A percentile compares a stretch with the other conserved stretches of the same genome.
phyloP scores from a whole-genome alignment of 148 eudicot species.

The Chenopodium formosanum region DNA sequence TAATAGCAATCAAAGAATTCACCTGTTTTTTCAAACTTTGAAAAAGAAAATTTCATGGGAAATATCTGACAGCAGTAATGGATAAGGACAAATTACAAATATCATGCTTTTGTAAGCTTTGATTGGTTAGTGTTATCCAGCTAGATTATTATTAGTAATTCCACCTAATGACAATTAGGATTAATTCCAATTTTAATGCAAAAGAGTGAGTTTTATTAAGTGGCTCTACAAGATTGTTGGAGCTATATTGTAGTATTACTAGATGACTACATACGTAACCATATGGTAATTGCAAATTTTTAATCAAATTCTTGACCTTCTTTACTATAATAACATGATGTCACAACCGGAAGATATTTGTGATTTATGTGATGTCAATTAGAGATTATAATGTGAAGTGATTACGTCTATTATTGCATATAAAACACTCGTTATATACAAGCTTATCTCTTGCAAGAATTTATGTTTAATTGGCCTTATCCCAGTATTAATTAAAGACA shows the following conservation, averaged over 20 bases:
- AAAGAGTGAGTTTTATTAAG: neutral
- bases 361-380: no score
- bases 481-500: neutral
- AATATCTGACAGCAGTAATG: slow-evolving; percentile 13
- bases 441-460: neutral
- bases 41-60: neutral
- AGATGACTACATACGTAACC: neutral
- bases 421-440: no score
- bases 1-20: neutral
- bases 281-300: neutral
- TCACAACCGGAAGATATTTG: neutral
- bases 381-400: no score
- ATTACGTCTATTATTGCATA: no score
- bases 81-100: slow-evolving; percentile 21
- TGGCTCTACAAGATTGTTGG: slow-evolving; percentile 21
- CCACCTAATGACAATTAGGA: slow-evolving; percentile 13
- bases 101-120: slow-evolving; percentile 11
- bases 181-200: slow-evolving; percentile 8
- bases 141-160: slow-evolving; percentile 3
- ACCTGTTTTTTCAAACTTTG: neutral
- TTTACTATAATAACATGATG: neutral
- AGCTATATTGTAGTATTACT: neutral
- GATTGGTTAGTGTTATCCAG: slow-evolving; percentile 11
- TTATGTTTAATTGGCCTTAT: neutral
- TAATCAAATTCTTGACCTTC: neutral